These are phyloP conservation scores for Aeminium ludgeri DNA, from an alignment of 495 filamentous ascomycete genomes.

Conservation along the genomic window DNA sequence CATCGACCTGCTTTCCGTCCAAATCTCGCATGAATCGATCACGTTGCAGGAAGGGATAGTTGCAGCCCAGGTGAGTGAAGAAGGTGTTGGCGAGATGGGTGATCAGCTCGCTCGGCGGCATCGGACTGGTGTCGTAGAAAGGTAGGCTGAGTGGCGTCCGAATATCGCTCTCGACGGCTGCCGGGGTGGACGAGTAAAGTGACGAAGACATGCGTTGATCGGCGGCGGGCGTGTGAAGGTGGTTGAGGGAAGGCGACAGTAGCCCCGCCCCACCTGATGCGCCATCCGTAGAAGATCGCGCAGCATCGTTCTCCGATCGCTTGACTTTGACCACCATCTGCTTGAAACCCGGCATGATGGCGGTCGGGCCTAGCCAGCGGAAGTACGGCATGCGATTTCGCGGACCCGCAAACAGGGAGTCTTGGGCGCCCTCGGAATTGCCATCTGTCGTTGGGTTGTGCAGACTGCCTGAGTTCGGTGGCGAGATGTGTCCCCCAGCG, in stretches of 20 bases:
- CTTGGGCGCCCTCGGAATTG: conserved; percentile 4
- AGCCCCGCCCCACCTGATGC: not conserved
- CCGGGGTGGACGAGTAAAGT: conserved; percentile 2
- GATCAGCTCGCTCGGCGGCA: conserved; percentile 53
- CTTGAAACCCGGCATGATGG: conserved; percentile 83
- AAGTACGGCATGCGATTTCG: conserved; percentile 70
- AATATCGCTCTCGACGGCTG: conserved; percentile 16
- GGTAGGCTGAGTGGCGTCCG: conserved; percentile 52
- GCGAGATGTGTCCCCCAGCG: too few relatives aligned
- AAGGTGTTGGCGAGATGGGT: conserved; percentile 60
- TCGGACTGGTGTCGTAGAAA: conserved; percentile 56
- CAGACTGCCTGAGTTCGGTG: too few relatives aligned
- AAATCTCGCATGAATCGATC: conserved; percentile 52
- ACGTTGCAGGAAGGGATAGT: conserved; percentile 60
- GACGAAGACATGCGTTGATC: not conserved
- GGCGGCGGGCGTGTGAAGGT: not conserved
- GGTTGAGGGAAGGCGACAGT: not conserved
- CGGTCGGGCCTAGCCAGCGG: conserved; percentile 73
- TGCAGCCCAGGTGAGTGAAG: conserved; percentile 62
- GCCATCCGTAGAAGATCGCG: conserved; percentile 21
- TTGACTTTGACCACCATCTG: conserved; percentile 74
- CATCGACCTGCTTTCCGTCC: conserved; percentile 61
- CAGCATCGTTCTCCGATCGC: conserved; percentile 30
- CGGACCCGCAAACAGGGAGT: conserved; percentile 17
- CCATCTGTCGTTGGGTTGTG: not conserved